A percentile compares a stretch with the other conserved stretches of the same genome.
phyloP scores from a whole-genome alignment of 345 rosid genomes.

The Aethionema arabicum region DNA sequence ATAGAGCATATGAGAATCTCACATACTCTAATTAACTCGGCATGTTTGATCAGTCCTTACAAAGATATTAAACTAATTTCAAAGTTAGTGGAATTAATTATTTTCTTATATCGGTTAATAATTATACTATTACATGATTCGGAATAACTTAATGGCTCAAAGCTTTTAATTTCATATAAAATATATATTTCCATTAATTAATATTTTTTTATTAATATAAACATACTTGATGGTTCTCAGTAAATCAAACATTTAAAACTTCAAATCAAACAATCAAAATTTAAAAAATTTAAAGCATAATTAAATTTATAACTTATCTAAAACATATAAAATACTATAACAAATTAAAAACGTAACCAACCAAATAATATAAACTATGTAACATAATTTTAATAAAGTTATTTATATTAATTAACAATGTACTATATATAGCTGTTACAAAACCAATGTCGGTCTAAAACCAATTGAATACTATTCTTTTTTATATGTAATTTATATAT shows the following conservation, averaged over 20 bases:
- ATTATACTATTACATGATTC: slow-evolving; percentile 13
- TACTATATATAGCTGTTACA: background rate
- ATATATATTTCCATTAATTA: too few relatives aligned
- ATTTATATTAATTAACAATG: background rate
- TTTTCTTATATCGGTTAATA: background rate
- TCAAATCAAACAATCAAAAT: too few relatives aligned
- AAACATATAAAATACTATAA: too few relatives aligned
- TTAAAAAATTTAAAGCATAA: too few relatives aligned
- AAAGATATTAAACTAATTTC: slow-evolving; percentile 18
- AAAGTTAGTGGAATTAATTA: slow-evolving; percentile 27
- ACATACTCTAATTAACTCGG: background rate
- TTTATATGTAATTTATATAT: background rate
- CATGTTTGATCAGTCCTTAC: slow-evolving; percentile 18
- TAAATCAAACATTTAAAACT: too few relatives aligned
- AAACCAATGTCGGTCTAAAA: slow-evolving; percentile 7
- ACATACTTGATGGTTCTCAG: too few relatives aligned
- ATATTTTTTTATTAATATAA: too few relatives aligned
- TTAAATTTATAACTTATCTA: too few relatives aligned
- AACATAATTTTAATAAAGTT: background rate
- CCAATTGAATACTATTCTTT: slow-evolving; percentile 4
- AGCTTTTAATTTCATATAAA: background rate
- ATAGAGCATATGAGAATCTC: background rate
- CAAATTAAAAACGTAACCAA: background rate
- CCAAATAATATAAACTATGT: background rate
- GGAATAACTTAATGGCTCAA: slow-evolving; percentile 20